These are phyloP conservation scores for Entamoeba nuttalli DNA, from an alignment of 208 protist species.

Conservation along the genomic window DNA sequence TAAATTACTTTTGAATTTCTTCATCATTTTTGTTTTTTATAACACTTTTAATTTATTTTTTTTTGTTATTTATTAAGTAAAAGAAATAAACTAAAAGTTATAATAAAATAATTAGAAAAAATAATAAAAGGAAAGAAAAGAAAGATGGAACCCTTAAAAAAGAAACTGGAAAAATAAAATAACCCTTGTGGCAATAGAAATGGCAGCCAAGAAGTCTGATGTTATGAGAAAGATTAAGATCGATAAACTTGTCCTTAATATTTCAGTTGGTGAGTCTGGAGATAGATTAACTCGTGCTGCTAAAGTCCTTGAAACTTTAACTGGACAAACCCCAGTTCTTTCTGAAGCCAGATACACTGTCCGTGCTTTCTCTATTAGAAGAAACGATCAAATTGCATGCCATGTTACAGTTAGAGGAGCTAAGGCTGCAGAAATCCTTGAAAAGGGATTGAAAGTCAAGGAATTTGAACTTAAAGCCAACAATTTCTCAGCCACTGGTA, in stretches of 20 bases:
- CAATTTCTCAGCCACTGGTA: constrained; percentile 84
- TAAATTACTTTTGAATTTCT: too few species aligned
- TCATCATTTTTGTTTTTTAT: too few species aligned
- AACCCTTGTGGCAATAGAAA: neutral
- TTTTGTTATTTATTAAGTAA: too few species aligned
- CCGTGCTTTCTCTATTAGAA: constrained; percentile 89
- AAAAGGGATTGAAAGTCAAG: constrained; percentile 92
- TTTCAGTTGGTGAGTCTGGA: constrained; percentile 92
- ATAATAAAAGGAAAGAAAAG: too few species aligned
- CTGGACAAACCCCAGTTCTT: constrained; percentile 86
- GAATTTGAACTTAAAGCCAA: constrained; percentile 88
- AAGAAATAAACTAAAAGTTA: too few species aligned
- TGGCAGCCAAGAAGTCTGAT: constrained; percentile 35
- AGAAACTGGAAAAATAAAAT: too few species aligned
- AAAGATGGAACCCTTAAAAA: too few species aligned
- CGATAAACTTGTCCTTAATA: constrained; percentile 96
- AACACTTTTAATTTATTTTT: too few species aligned
- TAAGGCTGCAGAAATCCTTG: constrained; percentile 93
- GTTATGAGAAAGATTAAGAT: constrained; percentile 86
- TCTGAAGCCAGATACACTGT: constrained; percentile 90
- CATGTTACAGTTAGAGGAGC: constrained; percentile 94
- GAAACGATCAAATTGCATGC: constrained; percentile 97
- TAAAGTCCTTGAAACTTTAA: constrained; percentile 95
- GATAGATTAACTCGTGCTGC: constrained; percentile 89
- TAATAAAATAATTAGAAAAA: too few species aligned